Evolutionary conservation across 345 rosid genomes (phyloP), one percentile per base, ranked within the genome.

Genomic region (Heritiera littoralis): DNA sequence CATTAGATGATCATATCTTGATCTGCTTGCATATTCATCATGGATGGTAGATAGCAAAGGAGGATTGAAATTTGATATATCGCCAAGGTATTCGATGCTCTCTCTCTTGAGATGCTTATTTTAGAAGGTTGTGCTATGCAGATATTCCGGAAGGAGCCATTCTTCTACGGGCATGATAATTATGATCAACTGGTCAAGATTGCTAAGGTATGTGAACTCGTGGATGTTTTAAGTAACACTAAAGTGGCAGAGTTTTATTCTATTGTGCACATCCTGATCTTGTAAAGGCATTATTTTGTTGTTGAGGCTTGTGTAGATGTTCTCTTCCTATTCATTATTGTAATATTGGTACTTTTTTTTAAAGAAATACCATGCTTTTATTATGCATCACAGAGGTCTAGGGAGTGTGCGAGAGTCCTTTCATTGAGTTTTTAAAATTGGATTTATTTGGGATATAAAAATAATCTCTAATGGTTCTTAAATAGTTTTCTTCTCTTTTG

Each of bases 131-230:
- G 76, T 85, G 77, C 76, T 59, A 49, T 87, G 65, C 93, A 95
- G 98, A 92, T 95, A 87, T 95, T 93, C 85, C 97, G 98, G 3
- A 95, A 95, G 87, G 98, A 95, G 81, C 98, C 98, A 13, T 95
- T 95, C 87, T 95, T 95, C 86, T 93, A 95, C 80, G 98, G 98
- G 75, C 98, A 93, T 87, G 98, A 95, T 87, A 95, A 95, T 81
- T 87, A 95, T 86, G 98, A 95, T 83, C 98, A 95, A 79, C 85
- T 95, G 88, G 98, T 95, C 78, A 93, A 95, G 89, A 93, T 95
- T 68, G 98, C 97, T 54, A 95, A 93, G 97, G 98, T 92, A 86
- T 75, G 82, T 80, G 49, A 46, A 77, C 49, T 51, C 20, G 30
- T 72, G 15, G 65, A 64, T 56, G 40, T 63, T 72, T 66, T 48